A percentile compares a stretch with the other conserved stretches of the same genome.
phyloP scores from a whole-genome alignment of 768 basidiomycete genomes.

The Suillus decipiens region DNA sequence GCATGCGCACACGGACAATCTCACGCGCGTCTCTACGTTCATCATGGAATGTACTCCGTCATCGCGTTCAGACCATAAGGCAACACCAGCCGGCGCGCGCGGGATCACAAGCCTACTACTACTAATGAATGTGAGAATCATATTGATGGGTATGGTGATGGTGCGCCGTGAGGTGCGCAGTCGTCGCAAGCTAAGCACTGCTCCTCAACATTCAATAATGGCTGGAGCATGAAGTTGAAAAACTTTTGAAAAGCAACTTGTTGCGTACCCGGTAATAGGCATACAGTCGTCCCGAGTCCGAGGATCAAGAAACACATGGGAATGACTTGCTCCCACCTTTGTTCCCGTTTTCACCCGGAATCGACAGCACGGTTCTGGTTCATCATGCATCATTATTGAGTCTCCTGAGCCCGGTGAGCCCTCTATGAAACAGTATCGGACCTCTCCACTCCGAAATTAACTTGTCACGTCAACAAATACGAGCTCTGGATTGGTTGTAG shows the following conservation, averaged over 20 bases:
- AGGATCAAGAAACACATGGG: constrained; percentile 16
- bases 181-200: constrained; percentile 21
- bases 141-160: constrained; percentile 25
- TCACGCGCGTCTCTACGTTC: constrained; percentile 43
- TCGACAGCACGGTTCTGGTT: too few species aligned
- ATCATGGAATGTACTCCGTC: constrained; percentile 54
- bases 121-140: constrained; percentile 48
- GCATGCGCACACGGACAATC: constrained; percentile 51
- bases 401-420: constrained; percentile 43
- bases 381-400: background rate
- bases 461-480: constrained; percentile 48
- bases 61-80: constrained; percentile 53
- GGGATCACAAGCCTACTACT: constrained; percentile 48
- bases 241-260: background rate
- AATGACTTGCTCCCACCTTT: background rate
- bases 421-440: constrained; percentile 52
- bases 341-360: constrained; percentile 7
- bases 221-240: background rate
- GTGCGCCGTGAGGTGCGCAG: constrained; percentile 28
- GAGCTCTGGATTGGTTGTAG: constrained; percentile 49
- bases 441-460: constrained; percentile 24
- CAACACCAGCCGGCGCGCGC: constrained; percentile 41
- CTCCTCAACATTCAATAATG: constrained; percentile 34
- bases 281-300: background rate
- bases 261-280: background rate